Percentiles rank a stretch among this genome's conserved stretches.
Conservation (phyloP, 1,139 yeast species). For the Debaryomycetaceae sp. region DNA sequence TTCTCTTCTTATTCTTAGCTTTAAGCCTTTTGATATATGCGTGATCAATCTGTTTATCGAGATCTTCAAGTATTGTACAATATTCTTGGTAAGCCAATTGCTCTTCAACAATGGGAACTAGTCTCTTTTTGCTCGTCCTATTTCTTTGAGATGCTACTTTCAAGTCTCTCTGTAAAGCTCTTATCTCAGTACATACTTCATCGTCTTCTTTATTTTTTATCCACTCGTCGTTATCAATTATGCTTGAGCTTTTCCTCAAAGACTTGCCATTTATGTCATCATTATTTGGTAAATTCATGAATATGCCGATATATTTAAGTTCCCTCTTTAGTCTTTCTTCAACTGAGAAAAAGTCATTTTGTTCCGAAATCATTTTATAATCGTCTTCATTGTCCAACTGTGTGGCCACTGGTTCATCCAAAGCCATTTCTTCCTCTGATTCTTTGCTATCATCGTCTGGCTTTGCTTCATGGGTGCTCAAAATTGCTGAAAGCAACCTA, state of each 20-base stretch:
- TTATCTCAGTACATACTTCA: slow-evolving; percentile 82
- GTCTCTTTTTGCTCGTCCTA: slow-evolving; percentile 58
- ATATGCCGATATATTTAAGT: slow-evolving; percentile 84
- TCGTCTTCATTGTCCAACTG: slow-evolving; percentile 34
- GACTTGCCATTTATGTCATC: slow-evolving; percentile 22
- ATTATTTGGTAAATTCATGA: slow-evolving; percentile 55
- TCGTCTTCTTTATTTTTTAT: slow-evolving; percentile 83
- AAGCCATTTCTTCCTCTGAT: slow-evolving; percentile 11
- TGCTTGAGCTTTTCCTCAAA: slow-evolving; percentile 21
- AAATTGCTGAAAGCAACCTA: slow-evolving; percentile 76
- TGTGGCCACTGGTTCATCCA: slow-evolving; percentile 40
- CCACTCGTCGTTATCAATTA: slow-evolving; percentile 74
- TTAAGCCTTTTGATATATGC: slow-evolving; percentile 82
- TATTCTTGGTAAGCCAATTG: slow-evolving; percentile 96
- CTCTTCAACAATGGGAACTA: slow-evolving; percentile 78
- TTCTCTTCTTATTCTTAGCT: slow-evolving; percentile 79
- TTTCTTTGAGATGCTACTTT: slow-evolving; percentile 61
- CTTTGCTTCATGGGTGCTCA: slow-evolving; percentile 49
- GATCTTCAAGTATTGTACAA: slow-evolving; percentile 80
- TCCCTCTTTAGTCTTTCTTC: slow-evolving; percentile 89
- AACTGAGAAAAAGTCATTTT: slow-evolving; percentile 66
- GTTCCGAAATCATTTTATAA: slow-evolving; percentile 31
- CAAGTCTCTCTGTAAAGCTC: slow-evolving; percentile 68
- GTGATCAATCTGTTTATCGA: slow-evolving; percentile 95
- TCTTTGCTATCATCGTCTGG: slow-evolving; percentile 21